Evolutionary conservation across 2,329 filamentous ascomycete genomes (phyloP).

Genomic region (Hymenotorrendiella dingleyae): DNA sequence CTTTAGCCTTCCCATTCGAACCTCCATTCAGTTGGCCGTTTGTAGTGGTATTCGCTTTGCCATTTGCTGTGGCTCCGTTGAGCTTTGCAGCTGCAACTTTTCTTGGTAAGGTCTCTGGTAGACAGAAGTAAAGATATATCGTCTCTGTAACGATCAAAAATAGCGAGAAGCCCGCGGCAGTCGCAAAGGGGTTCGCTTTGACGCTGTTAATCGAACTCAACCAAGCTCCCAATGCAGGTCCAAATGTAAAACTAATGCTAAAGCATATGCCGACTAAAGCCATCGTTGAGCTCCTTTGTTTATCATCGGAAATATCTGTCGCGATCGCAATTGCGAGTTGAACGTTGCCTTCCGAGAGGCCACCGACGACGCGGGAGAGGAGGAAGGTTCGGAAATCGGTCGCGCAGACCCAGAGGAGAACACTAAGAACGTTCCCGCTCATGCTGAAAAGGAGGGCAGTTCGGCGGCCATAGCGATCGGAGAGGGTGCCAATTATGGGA

Average conservation of each 20-base stretch:
- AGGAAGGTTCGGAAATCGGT: constrained; percentile 95
- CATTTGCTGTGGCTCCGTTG: constrained; percentile 17
- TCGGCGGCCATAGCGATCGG: constrained; percentile 81
- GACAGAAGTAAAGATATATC: constrained; percentile 71
- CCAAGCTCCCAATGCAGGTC: constrained; percentile 84
- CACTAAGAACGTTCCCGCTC: constrained; percentile 86
- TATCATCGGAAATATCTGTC: constrained; percentile 87
- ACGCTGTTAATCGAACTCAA: constrained; percentile 73
- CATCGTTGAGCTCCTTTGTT: constrained; percentile 84
- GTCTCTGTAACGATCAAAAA: constrained; percentile 83
- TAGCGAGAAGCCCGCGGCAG: constrained; percentile 82
- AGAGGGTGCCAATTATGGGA: constrained; percentile 82
- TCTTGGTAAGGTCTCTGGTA: constrained; percentile 80
- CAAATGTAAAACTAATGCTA: constrained; percentile 94
- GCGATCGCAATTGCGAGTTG: constrained; percentile 95
- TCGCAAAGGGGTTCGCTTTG: constrained; percentile 86
- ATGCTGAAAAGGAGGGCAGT: constrained; percentile 86
- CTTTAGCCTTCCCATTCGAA: constrained; percentile 5
- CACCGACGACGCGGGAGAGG: constrained; percentile 85
- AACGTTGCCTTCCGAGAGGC: constrained; percentile 92
- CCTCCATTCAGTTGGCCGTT: constrained; percentile 17
- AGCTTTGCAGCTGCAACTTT: constrained; percentile 35
- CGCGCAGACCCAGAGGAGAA: constrained; percentile 88
- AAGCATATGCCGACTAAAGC: constrained; percentile 95
- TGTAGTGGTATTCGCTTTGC: constrained; percentile 17